phyloP scores from a whole-genome alignment of 2,329 filamentous ascomycete genomes.

The Aspergillus sp. region DNA sequence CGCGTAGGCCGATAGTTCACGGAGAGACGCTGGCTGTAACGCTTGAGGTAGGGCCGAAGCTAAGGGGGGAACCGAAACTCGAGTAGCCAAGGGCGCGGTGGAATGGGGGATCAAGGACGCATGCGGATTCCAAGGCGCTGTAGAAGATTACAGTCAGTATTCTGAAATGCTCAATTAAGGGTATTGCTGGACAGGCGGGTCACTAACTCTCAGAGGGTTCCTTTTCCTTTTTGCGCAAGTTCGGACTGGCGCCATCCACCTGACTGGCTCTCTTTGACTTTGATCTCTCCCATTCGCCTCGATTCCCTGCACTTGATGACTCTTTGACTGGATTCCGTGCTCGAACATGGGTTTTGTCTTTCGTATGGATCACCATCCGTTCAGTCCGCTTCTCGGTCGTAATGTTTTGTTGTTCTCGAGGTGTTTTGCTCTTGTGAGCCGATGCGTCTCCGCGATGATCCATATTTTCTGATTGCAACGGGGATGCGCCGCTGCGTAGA shows the following conservation, averaged over 20 bases:
- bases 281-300: constrained; percentile 34
- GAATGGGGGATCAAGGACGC: constrained; percentile 70
- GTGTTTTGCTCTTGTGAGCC: constrained; percentile 30
- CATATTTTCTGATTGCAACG: constrained; percentile 30
- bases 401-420: constrained; percentile 32
- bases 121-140: constrained; percentile 71
- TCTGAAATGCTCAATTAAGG: neutral
- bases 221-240: constrained; percentile 32
- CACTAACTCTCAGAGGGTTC: constrained; percentile 31
- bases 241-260: constrained; percentile 24
- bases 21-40: constrained; percentile 66
- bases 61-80: constrained; percentile 61
- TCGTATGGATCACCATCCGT: constrained; percentile 55
- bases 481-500: constrained; percentile 29
- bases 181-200: neutral
- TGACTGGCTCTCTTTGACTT: constrained; percentile 27
- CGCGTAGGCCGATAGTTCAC: constrained; percentile 70
- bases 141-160: constrained; percentile 18
- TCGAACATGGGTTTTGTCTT: constrained; percentile 61
- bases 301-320: constrained; percentile 28
- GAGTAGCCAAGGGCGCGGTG: constrained; percentile 69
- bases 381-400: constrained; percentile 41
- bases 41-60: constrained; percentile 67
- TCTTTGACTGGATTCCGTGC: constrained; percentile 58
- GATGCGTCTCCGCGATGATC: constrained; percentile 32